Percentiles rank a stretch among this genome's conserved stretches.
These are phyloP conservation scores for Mixia osmundae DNA, from an alignment of 1,284 basidiomycete genomes.

Conservation along the genomic window DNA sequence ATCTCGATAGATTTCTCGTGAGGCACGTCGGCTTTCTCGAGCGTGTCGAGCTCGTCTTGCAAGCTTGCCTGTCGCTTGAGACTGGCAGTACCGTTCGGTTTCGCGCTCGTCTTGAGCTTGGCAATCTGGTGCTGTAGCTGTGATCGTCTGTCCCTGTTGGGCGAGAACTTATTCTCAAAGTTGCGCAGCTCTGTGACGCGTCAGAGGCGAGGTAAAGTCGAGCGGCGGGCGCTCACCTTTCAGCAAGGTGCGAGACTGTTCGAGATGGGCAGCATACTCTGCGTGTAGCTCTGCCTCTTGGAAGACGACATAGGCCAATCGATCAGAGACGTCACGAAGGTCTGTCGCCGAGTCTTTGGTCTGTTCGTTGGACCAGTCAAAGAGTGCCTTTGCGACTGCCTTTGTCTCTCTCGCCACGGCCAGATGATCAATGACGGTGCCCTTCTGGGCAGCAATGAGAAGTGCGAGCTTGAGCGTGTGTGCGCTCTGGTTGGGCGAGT, in stretches of 20 bases:
- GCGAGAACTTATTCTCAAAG: slow-evolving; percentile 14
- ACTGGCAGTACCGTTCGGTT: no score
- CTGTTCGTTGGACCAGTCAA: slow-evolving; percentile 13
- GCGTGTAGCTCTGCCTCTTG: slow-evolving; percentile 11
- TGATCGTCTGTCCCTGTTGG: slow-evolving; percentile 10
- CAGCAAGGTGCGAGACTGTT: slow-evolving; percentile 9
- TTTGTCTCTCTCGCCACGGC: slow-evolving; percentile 10
- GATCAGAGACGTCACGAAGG: slow-evolving; percentile 12
- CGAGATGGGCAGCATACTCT: slow-evolving; percentile 8
- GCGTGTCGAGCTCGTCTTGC: slow-evolving; percentile 7
- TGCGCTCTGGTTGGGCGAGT: slow-evolving; percentile 4
- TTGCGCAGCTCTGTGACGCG: slow-evolving; percentile 16
- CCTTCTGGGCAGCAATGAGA: slow-evolving; percentile 12
- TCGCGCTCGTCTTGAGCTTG: slow-evolving; percentile 6
- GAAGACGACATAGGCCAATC: slow-evolving; percentile 14
- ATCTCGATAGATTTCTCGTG: slow-evolving; percentile 10
- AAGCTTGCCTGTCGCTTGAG: no score
- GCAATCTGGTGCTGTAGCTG: slow-evolving; percentile 6
- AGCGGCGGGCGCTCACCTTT: no score
- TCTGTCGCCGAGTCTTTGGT: slow-evolving; percentile 8
- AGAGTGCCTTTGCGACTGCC: slow-evolving; percentile 10
- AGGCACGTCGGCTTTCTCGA: slow-evolving; percentile 9
- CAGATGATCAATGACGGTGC: slow-evolving; percentile 10
- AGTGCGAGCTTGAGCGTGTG: slow-evolving; percentile 15
- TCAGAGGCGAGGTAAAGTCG: no score